Evolutionary conservation across 2,329 filamentous ascomycete genomes (phyloP).

Genomic region (Sporothrix pallida): DNA sequence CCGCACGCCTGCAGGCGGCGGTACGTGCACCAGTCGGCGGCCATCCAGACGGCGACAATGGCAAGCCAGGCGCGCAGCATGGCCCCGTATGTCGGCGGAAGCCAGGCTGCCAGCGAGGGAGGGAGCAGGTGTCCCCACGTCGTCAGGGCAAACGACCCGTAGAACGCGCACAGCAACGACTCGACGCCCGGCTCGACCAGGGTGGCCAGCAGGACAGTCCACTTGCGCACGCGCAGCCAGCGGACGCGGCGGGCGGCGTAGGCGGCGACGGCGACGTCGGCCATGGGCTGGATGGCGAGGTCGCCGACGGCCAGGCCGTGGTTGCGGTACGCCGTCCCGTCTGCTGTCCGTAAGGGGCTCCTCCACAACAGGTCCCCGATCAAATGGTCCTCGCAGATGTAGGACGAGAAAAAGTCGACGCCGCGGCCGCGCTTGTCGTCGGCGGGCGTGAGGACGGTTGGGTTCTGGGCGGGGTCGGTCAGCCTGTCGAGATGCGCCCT

Average conservation of each 20-base stretch:
- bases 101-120: slow-evolving; percentile 50
- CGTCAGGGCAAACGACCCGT: slow-evolving; percentile 79
- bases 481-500: slow-evolving; percentile 84
- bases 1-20: slow-evolving; percentile 73
- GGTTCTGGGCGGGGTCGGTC: slow-evolving; percentile 57
- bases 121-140: slow-evolving; percentile 62
- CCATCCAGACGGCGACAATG: slow-evolving; percentile 73
- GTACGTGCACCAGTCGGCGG: slow-evolving; percentile 76
- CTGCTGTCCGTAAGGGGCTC: slow-evolving; percentile 55
- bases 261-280: slow-evolving; percentile 74
- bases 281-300: slow-evolving; percentile 87
- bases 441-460: slow-evolving; percentile 45
- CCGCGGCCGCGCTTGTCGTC: slow-evolving; percentile 60
- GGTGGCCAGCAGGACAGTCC: slow-evolving; percentile 86
- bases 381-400: slow-evolving; percentile 97
- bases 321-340: slow-evolving; percentile 68
- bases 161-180: slow-evolving; percentile 79
- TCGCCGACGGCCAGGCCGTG: slow-evolving; percentile 87
- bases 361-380: slow-evolving; percentile 93
- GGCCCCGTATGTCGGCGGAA: slow-evolving; percentile 66
- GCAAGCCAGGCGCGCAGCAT: slow-evolving; percentile 70
- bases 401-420: slow-evolving; percentile 90
- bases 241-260: slow-evolving; percentile 83
- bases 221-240: slow-evolving; percentile 93
- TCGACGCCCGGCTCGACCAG: slow-evolving; percentile 93